Conservation (phyloP, 2,329 filamentous ascomycete species). For the Thelonectria olida region DNA sequence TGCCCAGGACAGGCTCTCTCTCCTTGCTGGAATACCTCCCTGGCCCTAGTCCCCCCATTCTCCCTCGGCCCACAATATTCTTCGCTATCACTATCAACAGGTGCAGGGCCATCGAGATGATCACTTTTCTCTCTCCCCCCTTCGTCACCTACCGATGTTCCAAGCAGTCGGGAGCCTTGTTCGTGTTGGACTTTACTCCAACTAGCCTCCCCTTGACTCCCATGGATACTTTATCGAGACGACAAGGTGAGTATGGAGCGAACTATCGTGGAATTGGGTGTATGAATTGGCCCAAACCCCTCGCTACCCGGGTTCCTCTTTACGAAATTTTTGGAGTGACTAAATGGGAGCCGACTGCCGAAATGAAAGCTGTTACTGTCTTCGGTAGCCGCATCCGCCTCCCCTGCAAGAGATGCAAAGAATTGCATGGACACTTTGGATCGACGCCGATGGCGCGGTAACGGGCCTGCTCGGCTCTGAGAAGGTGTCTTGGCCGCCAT, state of each 20-base stretch:
- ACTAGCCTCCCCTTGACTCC: background rate
- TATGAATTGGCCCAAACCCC: no score
- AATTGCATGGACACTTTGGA: slow-evolving; percentile 3
- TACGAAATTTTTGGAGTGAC: no score
- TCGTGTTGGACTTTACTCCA: background rate
- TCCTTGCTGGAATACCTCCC: background rate
- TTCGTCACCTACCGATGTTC: slow-evolving; percentile 12
- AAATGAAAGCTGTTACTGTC: slow-evolving; percentile 5
- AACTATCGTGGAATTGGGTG: no score
- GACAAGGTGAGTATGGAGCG: no score
- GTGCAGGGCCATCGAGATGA: slow-evolving; percentile 24
- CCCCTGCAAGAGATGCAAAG: slow-evolving; percentile 10
- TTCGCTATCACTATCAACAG: slow-evolving; percentile 21
- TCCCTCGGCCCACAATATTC: slow-evolving; percentile 13
- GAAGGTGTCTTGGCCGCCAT: background rate
- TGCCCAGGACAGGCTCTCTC: slow-evolving; percentile 2
- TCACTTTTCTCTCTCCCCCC: background rate
- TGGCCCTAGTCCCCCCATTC: background rate
- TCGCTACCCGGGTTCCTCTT: no score
- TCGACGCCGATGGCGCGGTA: slow-evolving; percentile 27
- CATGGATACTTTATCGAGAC: background rate
- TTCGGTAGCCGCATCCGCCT: background rate
- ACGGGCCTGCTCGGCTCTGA: slow-evolving; percentile 18
- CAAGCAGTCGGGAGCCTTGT: slow-evolving; percentile 14
- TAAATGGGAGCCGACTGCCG: no score